These are phyloP conservation scores for Echinosphaeria canescens DNA, from an alignment of 2,329 filamentous ascomycete species.

Conservation along the genomic window DNA sequence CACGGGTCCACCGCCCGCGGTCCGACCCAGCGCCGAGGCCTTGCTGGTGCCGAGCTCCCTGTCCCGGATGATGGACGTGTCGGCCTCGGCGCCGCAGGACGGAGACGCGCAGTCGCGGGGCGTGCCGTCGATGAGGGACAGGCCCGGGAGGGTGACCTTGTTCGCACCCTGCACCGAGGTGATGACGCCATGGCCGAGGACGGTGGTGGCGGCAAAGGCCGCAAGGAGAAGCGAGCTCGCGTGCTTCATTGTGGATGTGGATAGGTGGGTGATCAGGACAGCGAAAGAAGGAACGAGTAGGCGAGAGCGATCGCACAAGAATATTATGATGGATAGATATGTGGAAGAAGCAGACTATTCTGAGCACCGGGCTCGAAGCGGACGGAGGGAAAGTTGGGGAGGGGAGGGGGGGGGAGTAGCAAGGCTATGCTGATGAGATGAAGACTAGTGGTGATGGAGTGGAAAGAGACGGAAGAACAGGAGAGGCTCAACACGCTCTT, in stretches of 20 bases:
- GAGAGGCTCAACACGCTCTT: slow-evolving; percentile 1
- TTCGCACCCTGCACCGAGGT: slow-evolving; percentile 34
- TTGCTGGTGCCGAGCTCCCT: slow-evolving; percentile 30
- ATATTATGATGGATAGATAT: not conserved
- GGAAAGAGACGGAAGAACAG: not conserved
- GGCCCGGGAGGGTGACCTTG: slow-evolving; percentile 38
- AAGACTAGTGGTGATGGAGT: slow-evolving; percentile 1
- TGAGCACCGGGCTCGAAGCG: slow-evolving; percentile 2
- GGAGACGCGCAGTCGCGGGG: slow-evolving; percentile 43
- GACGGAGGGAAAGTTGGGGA: too few species aligned
- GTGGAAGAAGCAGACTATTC: not conserved
- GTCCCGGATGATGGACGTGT: slow-evolving; percentile 47
- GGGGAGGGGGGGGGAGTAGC: not conserved
- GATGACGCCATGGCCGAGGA: slow-evolving; percentile 35
- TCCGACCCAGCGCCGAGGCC: slow-evolving; percentile 39
- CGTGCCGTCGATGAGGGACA: slow-evolving; percentile 39
- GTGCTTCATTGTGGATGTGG: slow-evolving; percentile 7
- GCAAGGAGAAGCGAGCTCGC: slow-evolving; percentile 19
- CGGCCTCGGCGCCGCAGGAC: slow-evolving; percentile 40
- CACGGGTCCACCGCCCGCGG: slow-evolving; percentile 33
- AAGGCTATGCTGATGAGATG: slow-evolving; percentile 1
- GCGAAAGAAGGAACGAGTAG: too few species aligned
- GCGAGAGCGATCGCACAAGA: not conserved
- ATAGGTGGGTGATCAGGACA: not conserved
- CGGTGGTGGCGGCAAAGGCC: slow-evolving; percentile 20